phyloP scores from a whole-genome alignment of 495 filamentous ascomycete species.

The Symbiotaphrina buchneri region DNA sequence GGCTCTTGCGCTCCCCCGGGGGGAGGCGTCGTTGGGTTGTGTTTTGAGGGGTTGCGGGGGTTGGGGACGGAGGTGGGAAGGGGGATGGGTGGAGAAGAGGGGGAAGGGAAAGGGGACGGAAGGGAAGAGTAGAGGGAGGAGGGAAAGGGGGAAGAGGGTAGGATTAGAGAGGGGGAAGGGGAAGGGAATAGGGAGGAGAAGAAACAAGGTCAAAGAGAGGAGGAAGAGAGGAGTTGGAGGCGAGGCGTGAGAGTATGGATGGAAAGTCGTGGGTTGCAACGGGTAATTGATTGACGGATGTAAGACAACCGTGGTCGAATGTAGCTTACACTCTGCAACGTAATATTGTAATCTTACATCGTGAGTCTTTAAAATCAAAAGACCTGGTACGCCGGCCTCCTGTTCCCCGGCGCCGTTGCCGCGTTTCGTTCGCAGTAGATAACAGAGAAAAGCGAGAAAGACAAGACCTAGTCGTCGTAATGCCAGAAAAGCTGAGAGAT shows the following conservation, averaged over 20 bases:
- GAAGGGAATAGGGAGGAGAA: conserved; percentile 4
- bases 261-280: background rate
- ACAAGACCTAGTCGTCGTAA: conserved; percentile 24
- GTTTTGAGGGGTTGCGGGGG: no score
- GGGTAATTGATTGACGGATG: background rate
- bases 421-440: conserved; percentile 3
- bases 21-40: no score
- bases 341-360: background rate
- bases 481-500: conserved; percentile 73
- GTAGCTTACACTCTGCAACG: background rate
- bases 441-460: background rate
- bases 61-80: no score
- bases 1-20: no score
- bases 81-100: no score
- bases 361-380: background rate
- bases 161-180: no score
- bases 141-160: no score
- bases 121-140: no score
- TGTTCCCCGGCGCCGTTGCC: background rate
- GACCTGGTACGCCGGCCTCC: background rate
- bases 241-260: background rate
- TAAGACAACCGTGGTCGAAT: background rate
- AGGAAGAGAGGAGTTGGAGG: background rate
- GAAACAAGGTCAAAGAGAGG: conserved; percentile 4
- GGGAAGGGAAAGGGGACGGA: no score